phyloP scores from a whole-genome alignment of 2,329 filamentous ascomycete species.

The Alternaria angustiovoidea region DNA sequence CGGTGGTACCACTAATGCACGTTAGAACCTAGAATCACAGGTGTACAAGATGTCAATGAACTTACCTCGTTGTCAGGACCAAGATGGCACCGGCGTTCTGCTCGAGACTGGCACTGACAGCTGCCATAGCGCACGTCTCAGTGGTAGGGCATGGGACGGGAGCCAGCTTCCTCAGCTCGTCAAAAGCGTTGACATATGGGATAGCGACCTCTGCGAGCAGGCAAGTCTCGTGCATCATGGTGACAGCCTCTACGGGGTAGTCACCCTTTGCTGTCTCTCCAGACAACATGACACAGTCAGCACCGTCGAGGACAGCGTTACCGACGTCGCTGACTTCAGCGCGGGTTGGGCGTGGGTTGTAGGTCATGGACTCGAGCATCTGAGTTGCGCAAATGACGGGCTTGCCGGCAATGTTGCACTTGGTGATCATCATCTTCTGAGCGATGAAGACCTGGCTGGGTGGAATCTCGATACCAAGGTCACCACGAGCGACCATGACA shows the following conservation, averaged over 20 bases:
- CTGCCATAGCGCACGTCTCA: conserved; percentile 96
- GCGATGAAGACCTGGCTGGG: conserved; percentile 98
- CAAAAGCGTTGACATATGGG: conserved; percentile 94
- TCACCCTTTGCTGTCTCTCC: conserved; percentile 98
- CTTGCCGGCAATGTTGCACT: conserved; percentile 99
- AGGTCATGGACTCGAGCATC: conserved; percentile 99
- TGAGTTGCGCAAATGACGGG: conserved; percentile 98
- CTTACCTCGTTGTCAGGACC: conserved; percentile 87
- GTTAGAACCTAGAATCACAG: conserved; percentile 30
- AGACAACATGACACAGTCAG: conserved; percentile 99
- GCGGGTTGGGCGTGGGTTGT: conserved; percentile 97
- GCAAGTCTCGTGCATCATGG: conserved; percentile 98
- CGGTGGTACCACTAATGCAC: conserved; percentile 77
- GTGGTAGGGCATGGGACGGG: conserved; percentile 84
- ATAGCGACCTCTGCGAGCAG: conserved; percentile 97
- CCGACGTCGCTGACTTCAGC: conserved; percentile 98
- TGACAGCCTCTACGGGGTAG: conserved; percentile 91
- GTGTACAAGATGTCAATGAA: conserved; percentile 4
- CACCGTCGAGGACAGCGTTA: conserved; percentile 96
- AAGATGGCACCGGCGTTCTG: conserved; percentile 96
- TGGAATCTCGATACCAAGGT: conserved; percentile 97
- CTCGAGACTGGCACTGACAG: conserved; percentile 93
- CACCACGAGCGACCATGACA: conserved; percentile 99
- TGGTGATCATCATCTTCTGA: conserved; percentile 99
- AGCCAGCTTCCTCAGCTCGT: conserved; percentile 87